phyloP scores from a whole-genome alignment of 345 rosid species.

The Eucalyptus polyanthemos region DNA sequence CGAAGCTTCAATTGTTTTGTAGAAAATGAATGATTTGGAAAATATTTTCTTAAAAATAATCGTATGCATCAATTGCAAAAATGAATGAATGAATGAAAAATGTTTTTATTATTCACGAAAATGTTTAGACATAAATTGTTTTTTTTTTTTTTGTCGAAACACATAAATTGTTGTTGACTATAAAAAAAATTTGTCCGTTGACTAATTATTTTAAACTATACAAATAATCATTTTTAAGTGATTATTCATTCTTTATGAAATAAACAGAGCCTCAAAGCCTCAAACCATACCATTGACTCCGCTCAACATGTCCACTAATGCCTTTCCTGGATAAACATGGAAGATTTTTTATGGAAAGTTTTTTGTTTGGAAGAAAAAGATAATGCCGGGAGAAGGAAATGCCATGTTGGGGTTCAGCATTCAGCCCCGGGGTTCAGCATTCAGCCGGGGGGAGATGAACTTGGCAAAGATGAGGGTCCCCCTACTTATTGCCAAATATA shows the following conservation, averaged over 20 bases:
- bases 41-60: background rate
- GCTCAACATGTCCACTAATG: background rate
- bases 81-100: background rate
- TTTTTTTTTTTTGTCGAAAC: background rate
- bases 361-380: background rate
- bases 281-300: background rate
- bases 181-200: background rate
- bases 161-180: background rate
- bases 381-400: background rate
- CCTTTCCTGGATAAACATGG: background rate
- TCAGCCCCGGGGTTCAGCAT: background rate
- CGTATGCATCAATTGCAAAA: background rate
- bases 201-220: background rate
- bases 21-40: background rate
- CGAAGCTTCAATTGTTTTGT: accelerated
- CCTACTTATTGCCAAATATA: background rate
- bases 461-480: background rate
- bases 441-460: background rate
- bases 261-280: background rate
- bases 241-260: background rate
- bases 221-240: background rate
- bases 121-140: background rate
- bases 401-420: background rate
- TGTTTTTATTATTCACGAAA: background rate
- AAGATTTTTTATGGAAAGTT: background rate